These are phyloP conservation scores for Ceratobasidium sp. DNA, from an alignment of 1,284 basidiomycete genomes.

Conservation along the genomic window DNA sequence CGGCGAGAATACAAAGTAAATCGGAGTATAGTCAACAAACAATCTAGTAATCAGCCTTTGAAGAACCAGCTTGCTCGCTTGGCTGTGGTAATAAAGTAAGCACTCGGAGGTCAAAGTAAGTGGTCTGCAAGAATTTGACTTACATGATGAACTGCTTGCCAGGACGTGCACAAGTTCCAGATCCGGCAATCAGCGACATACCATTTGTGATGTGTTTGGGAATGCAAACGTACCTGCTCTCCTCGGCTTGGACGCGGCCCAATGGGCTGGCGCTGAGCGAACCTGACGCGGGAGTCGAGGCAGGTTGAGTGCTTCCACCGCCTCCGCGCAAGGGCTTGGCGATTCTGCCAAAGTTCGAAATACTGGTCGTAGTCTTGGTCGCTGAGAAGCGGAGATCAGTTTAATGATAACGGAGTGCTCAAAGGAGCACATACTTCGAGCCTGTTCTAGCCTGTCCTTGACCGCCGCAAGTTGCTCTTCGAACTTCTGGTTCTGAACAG, in stretches of 20 bases:
- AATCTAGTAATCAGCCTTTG: conserved; percentile 45
- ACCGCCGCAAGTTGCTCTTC: conserved; percentile 90
- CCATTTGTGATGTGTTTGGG: not conserved
- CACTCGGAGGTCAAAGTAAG: conserved; percentile 1
- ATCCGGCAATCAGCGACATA: conserved; percentile 31
- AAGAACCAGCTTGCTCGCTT: conserved; percentile 90
- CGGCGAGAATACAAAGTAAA: conserved; percentile 28
- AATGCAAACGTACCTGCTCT: conserved; percentile 66
- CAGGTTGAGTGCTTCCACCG: conserved; percentile 61
- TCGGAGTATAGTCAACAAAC: conserved; percentile 19
- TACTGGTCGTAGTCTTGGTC: conserved; percentile 68
- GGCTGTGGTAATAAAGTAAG: conserved; percentile 54
- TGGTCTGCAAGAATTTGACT: conserved; percentile 18
- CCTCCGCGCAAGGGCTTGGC: conserved; percentile 95
- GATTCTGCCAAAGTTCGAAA: conserved; percentile 80
- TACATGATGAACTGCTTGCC: conserved; percentile 39
- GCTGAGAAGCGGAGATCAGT: conserved; percentile 55
- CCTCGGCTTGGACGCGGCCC: conserved; percentile 75
- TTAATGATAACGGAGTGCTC: conserved; percentile 10
- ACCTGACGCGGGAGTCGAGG: conserved; percentile 51
- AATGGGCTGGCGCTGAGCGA: conserved; percentile 61
- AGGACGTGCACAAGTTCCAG: not conserved
- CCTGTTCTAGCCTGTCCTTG: conserved; percentile 88
- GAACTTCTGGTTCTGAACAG: conserved; percentile 93
- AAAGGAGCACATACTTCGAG: conserved; percentile 69